Conservation (phyloP, 768 basidiomycete genomes). For the Steccherinum ochraceum region DNA sequence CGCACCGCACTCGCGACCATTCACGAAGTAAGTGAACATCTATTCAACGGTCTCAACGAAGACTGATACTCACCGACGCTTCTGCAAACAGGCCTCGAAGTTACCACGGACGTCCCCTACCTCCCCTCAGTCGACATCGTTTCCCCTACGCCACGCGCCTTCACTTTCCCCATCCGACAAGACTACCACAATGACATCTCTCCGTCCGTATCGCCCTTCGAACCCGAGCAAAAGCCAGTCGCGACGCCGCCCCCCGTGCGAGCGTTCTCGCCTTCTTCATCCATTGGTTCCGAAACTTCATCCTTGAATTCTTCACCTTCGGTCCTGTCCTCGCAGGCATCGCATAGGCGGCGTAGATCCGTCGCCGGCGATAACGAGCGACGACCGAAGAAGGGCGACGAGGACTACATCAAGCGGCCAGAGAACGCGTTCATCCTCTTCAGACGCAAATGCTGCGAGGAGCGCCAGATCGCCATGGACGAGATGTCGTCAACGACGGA, state of each 20-base stretch:
- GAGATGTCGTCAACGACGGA: slow-evolving; percentile 26
- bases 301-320: slow-evolving; percentile 27
- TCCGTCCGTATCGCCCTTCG: slow-evolving; percentile 61
- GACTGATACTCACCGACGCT: slow-evolving; percentile 3
- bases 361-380: slow-evolving; percentile 29
- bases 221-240: slow-evolving; percentile 48
- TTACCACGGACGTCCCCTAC: slow-evolving; percentile 56
- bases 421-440: slow-evolving; percentile 85
- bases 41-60: neutral
- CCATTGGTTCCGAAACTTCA: slow-evolving; percentile 33
- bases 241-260: slow-evolving; percentile 41
- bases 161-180: slow-evolving; percentile 44
- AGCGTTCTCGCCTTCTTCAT: slow-evolving; percentile 32
- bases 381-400: slow-evolving; percentile 59
- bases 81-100: slow-evolving; percentile 71
- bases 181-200: slow-evolving; percentile 29
- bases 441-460: slow-evolving; percentile 72
- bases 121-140: slow-evolving; percentile 49
- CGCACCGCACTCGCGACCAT: slow-evolving; percentile 71
- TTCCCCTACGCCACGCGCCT: slow-evolving; percentile 66
- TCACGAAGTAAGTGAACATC: slow-evolving; percentile 34
- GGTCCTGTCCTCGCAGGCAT: slow-evolving; percentile 22
- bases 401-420: slow-evolving; percentile 78
- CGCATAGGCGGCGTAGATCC: slow-evolving; percentile 29
- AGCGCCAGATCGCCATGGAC: slow-evolving; percentile 51